Evolutionary conservation across 805 yeast genomes (phyloP).

Genomic region (Ogataea allantospora): DNA sequence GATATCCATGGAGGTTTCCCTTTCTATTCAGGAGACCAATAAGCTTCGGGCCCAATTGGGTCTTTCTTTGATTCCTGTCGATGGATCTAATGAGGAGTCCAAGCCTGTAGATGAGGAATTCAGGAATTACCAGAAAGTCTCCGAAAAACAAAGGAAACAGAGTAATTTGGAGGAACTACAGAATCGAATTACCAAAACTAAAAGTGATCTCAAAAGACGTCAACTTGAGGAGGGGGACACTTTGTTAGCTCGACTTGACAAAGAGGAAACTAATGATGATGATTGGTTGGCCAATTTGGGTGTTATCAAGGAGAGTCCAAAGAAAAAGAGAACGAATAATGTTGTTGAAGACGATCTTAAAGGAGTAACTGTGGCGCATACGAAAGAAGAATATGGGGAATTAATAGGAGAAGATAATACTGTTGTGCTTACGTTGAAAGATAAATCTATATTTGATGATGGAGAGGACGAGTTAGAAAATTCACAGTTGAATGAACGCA

Average conservation of each 20-base stretch:
- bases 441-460: constrained; percentile 38
- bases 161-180: constrained; percentile 26
- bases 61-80: constrained; percentile 15
- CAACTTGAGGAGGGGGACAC: constrained; percentile 27
- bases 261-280: constrained; percentile 35
- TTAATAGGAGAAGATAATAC: constrained; percentile 32
- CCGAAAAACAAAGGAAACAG: constrained; percentile 33
- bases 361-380: constrained; percentile 46
- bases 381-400: constrained; percentile 37
- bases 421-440: constrained; percentile 58
- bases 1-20: constrained; percentile 16
- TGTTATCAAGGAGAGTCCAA: constrained; percentile 3
- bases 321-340: constrained; percentile 4
- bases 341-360: constrained; percentile 16
- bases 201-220: constrained; percentile 21
- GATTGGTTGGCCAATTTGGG: constrained; percentile 35
- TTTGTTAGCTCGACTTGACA: constrained; percentile 26
- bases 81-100: neutral
- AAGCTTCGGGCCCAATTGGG: constrained; percentile 21
- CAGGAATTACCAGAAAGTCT: constrained; percentile 36
- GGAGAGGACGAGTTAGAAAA: constrained; percentile 43
- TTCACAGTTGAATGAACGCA: constrained; percentile 18
- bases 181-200: constrained; percentile 14
- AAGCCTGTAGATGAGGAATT: constrained; percentile 33
- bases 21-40: constrained; percentile 26